Evolutionary conservation across 208 protist genomes (phyloP), one percentile per base, ranked within the genome.

Genomic region (Trichomonas gallinae): DNA sequence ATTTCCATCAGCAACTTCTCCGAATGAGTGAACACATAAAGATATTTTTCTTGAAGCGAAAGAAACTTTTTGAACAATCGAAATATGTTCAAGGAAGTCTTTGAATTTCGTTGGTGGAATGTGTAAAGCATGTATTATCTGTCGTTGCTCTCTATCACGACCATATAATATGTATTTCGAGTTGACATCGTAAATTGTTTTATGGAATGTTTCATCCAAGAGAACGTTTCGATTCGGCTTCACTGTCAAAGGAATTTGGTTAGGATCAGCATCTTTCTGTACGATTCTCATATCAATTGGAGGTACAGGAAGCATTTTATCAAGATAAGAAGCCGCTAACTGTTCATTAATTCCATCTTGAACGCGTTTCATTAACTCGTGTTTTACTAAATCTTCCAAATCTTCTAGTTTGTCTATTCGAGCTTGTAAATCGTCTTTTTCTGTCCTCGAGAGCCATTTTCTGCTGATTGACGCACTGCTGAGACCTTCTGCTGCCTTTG

Each of bases 261-360:
- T 44, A 31, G 31, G 31, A n/a, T 46, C 38, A 17, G 17, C 40
- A 26, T 40, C 38, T 46, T 34, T 34, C 15, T 34, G 34, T 8
- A n/a, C 38, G 15, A 44, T 26, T 46, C 38, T 31, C 23, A 89
- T 17, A 45, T 89, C 38, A 46, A 89, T 89, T 89, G 40, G 40
- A 46, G 83, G 83, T 31, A 89, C 83, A 89, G 83, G 83, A 34
- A 44, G 83, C 83, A 89, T 89, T 46, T 89, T 89, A 89, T 89
- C 38, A 23, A 89, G 40, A 26, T 46, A 40, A 89, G 31, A 44
- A 21, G 31, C 38, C 8, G 0, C 3, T 23, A 89, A 89, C 8
- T 34, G 38, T 89, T 42, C 38, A 46, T 44, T 46, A 89, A 89
- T 89, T 46, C 40, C 83, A 44, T 46, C 38, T 89, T 89, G 83